phyloP scores from a whole-genome alignment of 2,329 filamentous ascomycete genomes.

The Colletotrichum aenigma region DNA sequence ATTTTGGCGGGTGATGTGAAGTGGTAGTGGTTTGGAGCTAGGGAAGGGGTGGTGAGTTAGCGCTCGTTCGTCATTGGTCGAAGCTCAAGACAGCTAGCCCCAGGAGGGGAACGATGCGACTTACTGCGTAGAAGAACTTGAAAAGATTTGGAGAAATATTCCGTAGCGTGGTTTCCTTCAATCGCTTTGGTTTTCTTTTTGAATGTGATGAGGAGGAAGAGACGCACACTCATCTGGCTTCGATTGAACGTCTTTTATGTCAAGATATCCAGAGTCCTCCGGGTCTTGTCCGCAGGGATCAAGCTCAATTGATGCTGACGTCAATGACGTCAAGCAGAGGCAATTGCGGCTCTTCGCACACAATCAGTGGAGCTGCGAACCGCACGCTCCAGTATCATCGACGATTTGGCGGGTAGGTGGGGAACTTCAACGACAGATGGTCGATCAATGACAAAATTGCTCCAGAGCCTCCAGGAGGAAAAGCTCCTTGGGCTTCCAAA shows the following conservation, averaged over 20 bases:
- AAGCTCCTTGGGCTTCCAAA: not conserved
- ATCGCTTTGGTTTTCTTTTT: not conserved
- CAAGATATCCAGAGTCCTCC: not conserved
- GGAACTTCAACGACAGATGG: not conserved
- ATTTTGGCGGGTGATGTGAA: conserved; percentile 28
- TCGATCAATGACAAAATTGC: conserved; percentile 15
- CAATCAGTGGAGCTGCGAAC: conserved; percentile 9
- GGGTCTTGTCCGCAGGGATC: not conserved
- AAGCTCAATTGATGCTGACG: conserved; percentile 11
- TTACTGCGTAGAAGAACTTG: not conserved
- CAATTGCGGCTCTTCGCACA: conserved; percentile 13
- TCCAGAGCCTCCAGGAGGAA: not conserved
- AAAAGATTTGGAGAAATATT: not conserved
- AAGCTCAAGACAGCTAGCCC: not conserved
- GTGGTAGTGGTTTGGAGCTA: not conserved
- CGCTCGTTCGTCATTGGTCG: not conserved
- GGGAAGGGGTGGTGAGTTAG: not conserved
- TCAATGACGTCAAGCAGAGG: conserved; percentile 23
- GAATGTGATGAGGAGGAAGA: not conserved
- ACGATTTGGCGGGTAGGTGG: conserved; percentile 11
- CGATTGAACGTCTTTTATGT: not conserved
- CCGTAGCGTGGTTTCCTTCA: not conserved
- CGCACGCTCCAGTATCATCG: conserved; percentile 1
- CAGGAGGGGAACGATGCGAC: not conserved
- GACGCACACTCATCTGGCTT: not conserved